Conservation (phyloP, 2,329 filamentous ascomycete genomes). For the Colletotrichum sp. region DNA sequence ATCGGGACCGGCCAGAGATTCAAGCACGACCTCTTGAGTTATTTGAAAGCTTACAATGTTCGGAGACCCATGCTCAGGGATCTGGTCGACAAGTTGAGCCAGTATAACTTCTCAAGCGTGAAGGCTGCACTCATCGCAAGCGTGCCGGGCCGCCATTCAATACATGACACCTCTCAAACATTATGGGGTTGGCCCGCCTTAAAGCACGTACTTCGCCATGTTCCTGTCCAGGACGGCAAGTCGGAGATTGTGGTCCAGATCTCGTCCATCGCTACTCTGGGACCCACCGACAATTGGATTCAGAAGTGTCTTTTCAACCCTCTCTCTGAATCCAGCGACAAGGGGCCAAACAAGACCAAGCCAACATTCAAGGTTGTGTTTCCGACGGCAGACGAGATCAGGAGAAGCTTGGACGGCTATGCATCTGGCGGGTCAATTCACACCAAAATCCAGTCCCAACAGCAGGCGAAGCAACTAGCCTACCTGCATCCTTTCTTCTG, state of each 20-base stretch:
- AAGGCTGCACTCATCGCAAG: constrained; percentile 78
- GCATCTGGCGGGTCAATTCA: constrained; percentile 80
- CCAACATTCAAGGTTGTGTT: constrained; percentile 77
- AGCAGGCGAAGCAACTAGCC: constrained; percentile 75
- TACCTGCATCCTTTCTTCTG: constrained; percentile 75
- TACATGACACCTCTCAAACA: constrained; percentile 52
- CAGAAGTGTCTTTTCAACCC: constrained; percentile 65
- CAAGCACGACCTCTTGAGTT: constrained; percentile 76
- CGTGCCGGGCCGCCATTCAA: constrained; percentile 70
- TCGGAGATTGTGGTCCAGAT: constrained; percentile 67
- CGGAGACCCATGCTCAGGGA: constrained; percentile 55
- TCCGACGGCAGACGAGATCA: constrained; percentile 80
- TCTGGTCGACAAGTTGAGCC: constrained; percentile 61
- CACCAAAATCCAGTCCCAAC: constrained; percentile 72
- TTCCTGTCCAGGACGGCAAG: constrained; percentile 49
- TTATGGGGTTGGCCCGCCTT: constrained; percentile 81
- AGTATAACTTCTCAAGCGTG: constrained; percentile 74
- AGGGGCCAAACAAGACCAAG: constrained; percentile 23
- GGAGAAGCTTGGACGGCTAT: constrained; percentile 79
- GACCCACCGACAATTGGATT: constrained; percentile 74
- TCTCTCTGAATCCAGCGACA: constrained; percentile 38
- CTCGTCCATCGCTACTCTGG: constrained; percentile 84
- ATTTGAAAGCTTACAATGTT: constrained; percentile 72
- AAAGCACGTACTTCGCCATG: constrained; percentile 58
- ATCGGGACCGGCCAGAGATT: constrained; percentile 64